Evolutionary conservation across 2,329 filamentous ascomycete genomes (phyloP).

Genomic region (Sordariomycetes sp.): DNA sequence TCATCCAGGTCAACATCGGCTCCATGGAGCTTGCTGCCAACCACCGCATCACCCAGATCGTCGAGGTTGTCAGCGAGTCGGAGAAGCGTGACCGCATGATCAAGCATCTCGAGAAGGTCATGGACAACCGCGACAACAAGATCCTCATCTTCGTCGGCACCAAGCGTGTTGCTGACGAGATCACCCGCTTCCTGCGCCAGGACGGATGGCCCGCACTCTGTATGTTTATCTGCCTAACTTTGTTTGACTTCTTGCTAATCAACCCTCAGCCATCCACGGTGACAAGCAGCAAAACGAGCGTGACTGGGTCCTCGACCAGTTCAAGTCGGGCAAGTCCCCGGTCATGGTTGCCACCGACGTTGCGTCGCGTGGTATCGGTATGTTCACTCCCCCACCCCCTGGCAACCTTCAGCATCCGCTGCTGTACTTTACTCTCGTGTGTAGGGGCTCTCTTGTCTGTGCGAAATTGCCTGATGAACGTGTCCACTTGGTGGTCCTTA

Average conservation of each 20-base stretch:
- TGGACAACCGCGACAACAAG: constrained; percentile 95
- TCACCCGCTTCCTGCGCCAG: constrained; percentile 92
- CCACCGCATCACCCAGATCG: constrained; percentile 94
- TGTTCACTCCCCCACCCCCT: constrained; percentile 50
- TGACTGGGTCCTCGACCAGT: constrained; percentile 98
- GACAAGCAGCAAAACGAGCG: constrained; percentile 99
- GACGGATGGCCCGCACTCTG: constrained; percentile 96
- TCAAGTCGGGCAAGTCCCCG: constrained; percentile 98
- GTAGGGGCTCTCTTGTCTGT: constrained; percentile 79
- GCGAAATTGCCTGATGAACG: constrained; percentile 86
- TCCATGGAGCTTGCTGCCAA: constrained; percentile 95
- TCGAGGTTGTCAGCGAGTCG: constrained; percentile 90
- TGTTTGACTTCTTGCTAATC: constrained; percentile 2
- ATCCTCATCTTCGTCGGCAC: constrained; percentile 87
- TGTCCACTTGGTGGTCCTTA: constrained; percentile 78
- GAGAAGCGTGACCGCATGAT: constrained; percentile 98
- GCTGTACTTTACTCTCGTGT: constrained; percentile 82
- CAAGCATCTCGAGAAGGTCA: constrained; percentile 94
- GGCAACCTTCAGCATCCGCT: constrained; percentile 53
- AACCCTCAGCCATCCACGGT: constrained; percentile 74
- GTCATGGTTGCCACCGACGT: constrained; percentile 99
- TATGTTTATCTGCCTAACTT: constrained; percentile 38
- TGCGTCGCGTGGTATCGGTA: constrained; percentile 99
- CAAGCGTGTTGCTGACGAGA: constrained; percentile 95
- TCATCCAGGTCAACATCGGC: constrained; percentile 98